A percentile compares a stretch with the other conserved stretches of the same genome.
These are phyloP conservation scores for Liquidambar formosana DNA, from an alignment of 164 flowering plant species.

Conservation along the genomic window DNA sequence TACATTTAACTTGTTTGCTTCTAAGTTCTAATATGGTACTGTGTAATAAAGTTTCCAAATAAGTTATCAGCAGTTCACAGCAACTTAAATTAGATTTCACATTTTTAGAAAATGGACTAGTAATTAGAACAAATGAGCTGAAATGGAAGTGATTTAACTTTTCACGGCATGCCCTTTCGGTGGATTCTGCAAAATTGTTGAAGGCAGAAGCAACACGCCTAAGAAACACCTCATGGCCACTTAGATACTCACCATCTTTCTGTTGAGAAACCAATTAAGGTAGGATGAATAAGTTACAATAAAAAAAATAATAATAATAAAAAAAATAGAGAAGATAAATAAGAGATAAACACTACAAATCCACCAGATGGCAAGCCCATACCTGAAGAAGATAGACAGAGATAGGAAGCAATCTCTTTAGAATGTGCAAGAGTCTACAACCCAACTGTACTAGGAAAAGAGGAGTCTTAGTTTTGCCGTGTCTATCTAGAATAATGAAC, in stretches of 20 bases:
- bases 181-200: slow-evolving; percentile 85
- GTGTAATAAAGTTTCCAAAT: too few relatives aligned
- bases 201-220: slow-evolving; percentile 85
- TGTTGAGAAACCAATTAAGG: slow-evolving; percentile 30
- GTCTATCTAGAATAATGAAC: neutral
- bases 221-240: slow-evolving; percentile 91
- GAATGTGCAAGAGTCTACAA: slow-evolving; percentile 75
- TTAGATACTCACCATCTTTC: slow-evolving; percentile 95
- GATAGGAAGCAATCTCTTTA: slow-evolving; percentile 91
- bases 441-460: slow-evolving; percentile 66
- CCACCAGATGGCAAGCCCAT: slow-evolving; percentile 1
- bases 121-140: neutral
- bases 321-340: neutral
- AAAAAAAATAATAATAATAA: neutral
- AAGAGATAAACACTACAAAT: too few relatives aligned
- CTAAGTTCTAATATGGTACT: too few relatives aligned
- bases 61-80: too few relatives aligned
- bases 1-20: too few relatives aligned
- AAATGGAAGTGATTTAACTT: slow-evolving; percentile 45
- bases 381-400: slow-evolving; percentile 94
- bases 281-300: neutral
- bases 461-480: slow-evolving; percentile 3
- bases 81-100: too few relatives aligned
- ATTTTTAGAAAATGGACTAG: too few relatives aligned
- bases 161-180: slow-evolving; percentile 81